Evolutionary conservation across 1,139 yeast genomes (phyloP).

Genomic region (Pichia sp.): DNA sequence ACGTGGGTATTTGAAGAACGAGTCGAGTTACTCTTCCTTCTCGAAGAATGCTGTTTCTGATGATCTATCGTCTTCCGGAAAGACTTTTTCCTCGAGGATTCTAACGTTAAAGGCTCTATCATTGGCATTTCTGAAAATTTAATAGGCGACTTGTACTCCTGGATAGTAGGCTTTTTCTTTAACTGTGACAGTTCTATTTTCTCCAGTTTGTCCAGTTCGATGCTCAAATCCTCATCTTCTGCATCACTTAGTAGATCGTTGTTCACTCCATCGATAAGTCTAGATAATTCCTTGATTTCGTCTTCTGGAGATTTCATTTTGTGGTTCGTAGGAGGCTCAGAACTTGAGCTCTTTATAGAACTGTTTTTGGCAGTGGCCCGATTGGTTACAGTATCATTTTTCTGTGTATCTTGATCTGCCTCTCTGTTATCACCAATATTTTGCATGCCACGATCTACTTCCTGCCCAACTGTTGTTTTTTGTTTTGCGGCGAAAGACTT

Average conservation of each 20-base stretch:
- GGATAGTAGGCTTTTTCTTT: conserved; percentile 17
- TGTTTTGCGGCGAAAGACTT: conserved; percentile 30
- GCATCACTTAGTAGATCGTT: conserved; percentile 25
- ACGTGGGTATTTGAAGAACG: neutral
- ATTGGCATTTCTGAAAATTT: conserved; percentile 44
- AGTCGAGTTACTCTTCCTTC: neutral
- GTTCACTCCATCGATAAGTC: conserved; percentile 21
- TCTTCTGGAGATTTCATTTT: conserved; percentile 20
- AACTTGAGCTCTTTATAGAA: conserved; percentile 12
- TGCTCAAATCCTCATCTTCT: conserved; percentile 25
- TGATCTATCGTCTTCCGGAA: conserved; percentile 13
- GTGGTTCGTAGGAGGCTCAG: neutral
- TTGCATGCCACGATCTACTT: neutral
- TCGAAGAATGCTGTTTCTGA: neutral
- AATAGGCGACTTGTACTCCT: conserved; percentile 30
- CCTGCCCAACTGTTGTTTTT: conserved; percentile 2
- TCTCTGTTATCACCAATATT: neutral
- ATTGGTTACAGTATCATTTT: neutral
- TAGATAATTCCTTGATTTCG: conserved; percentile 23
- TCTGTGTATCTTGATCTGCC: neutral
- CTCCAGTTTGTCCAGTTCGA: conserved; percentile 27
- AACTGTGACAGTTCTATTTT: conserved; percentile 29
- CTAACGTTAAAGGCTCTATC: conserved; percentile 42
- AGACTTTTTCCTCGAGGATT: conserved; percentile 26
- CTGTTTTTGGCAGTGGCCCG: neutral